Evolutionary conservation across 108 stramenopile species (phyloP).

Genomic region (Cyclostephanos tholiformis): DNA sequence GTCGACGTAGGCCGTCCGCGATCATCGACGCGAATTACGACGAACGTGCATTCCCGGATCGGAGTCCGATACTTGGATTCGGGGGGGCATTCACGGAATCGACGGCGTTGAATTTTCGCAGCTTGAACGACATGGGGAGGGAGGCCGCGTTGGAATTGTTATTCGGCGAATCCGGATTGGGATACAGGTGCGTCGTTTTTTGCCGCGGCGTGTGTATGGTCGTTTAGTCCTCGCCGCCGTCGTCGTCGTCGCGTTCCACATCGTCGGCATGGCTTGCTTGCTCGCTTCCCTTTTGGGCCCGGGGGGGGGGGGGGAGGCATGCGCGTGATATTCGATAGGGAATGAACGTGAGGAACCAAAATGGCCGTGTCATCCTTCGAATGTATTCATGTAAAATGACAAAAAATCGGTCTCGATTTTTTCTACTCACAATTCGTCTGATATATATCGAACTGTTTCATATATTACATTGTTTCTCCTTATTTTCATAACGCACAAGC

Average conservation of each 20-base stretch:
- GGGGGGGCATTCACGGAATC: constrained; percentile 98
- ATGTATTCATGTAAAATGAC: too few species aligned
- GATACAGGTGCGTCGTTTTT: constrained; percentile 56
- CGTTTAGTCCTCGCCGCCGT: too few species aligned
- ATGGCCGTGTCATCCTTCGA: too few species aligned
- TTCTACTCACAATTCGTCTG: not conserved
- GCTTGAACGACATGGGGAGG: constrained; percentile 66
- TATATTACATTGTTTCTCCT: not conserved
- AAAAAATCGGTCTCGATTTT: too few species aligned
- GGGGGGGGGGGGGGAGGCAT: too few species aligned
- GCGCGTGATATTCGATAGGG: too few species aligned
- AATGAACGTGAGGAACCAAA: too few species aligned
- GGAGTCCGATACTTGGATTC: constrained; percentile 86
- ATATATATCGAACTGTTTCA: too few species aligned
- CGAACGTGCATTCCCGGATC: constrained; percentile 51
- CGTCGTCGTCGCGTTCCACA: too few species aligned
- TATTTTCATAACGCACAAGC: constrained; percentile 25
- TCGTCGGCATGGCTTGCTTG: too few species aligned
- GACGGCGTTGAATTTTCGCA: constrained; percentile 81
- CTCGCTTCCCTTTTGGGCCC: too few species aligned
- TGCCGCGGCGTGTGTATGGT: not conserved
- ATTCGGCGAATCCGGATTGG: constrained; percentile 86
- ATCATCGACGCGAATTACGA: constrained; percentile 56
- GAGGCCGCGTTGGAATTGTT: constrained; percentile 84
- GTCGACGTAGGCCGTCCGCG: constrained; percentile 53